Conservation (phyloP, 1,284 basidiomycete genomes). For the Schizopora paradoxa region DNA sequence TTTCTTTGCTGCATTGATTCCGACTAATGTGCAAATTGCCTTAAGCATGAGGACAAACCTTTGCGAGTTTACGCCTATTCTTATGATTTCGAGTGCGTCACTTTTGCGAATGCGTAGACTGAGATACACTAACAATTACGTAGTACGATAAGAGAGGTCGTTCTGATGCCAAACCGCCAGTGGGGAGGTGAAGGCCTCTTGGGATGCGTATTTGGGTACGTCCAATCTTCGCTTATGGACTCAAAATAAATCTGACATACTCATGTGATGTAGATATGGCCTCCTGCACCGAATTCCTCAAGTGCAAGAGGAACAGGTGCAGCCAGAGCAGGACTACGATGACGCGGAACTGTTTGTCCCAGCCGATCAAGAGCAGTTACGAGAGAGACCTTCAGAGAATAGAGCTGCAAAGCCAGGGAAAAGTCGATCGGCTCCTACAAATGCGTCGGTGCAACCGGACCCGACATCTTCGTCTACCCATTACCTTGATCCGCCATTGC, state of each 20-base stretch:
- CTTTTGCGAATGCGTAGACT: conserved; percentile 19
- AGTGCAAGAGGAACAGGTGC: conserved; percentile 2
- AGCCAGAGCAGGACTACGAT: conserved; percentile 12
- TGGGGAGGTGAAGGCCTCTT: conserved; percentile 95
- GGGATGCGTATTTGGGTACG: conserved; percentile 90
- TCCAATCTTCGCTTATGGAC: conserved; percentile 9
- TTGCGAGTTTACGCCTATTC: conserved; percentile 95
- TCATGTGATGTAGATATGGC: conserved; percentile 49
- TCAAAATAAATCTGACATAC: conserved; percentile 11
- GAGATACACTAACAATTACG: conserved; percentile 15
- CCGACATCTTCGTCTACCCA: conserved; percentile 2
- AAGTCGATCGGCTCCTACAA: background rate
- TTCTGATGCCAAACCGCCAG: conserved; percentile 88
- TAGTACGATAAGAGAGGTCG: conserved; percentile 87
- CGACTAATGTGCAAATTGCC: conserved; percentile 16
- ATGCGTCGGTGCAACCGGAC: background rate
- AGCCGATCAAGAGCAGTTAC: conserved; percentile 16
- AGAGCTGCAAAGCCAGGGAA: background rate
- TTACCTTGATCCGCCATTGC: conserved; percentile 17
- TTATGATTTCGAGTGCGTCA: conserved; percentile 91
- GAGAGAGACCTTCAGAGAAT: conserved; percentile 2
- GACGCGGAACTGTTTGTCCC: conserved; percentile 16
- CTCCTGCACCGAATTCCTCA: conserved; percentile 85
- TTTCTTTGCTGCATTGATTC: conserved; percentile 9
- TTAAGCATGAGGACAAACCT: conserved; percentile 87